A percentile compares a stretch with the other conserved stretches of the same genome.
These are phyloP conservation scores for Chenopodium suecicum DNA, from an alignment of 148 eudicot species.

Conservation along the genomic window DNA sequence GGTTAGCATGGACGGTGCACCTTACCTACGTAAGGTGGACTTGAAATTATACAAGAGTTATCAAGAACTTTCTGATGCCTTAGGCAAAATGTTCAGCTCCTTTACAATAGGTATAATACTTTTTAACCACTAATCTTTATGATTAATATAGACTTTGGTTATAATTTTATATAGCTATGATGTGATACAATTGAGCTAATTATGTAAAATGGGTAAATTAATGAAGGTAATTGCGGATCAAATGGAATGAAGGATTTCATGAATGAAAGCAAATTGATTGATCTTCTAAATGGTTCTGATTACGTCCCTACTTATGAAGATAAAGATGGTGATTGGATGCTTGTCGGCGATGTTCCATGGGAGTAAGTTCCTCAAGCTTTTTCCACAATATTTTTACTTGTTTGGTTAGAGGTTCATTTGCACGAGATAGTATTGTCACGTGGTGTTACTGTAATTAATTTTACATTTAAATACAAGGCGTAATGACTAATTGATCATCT, in stretches of 20 bases:
- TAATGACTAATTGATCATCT: neutral
- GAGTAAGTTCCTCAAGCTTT: conserved; percentile 36
- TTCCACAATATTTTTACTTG: neutral
- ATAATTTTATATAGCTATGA: neutral
- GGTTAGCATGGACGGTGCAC: conserved; percentile 64
- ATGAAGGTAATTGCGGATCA: conserved; percentile 41
- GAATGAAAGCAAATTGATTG: conserved; percentile 48
- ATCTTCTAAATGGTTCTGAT: conserved; percentile 51
- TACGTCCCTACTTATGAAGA: conserved; percentile 58
- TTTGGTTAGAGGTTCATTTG: neutral
- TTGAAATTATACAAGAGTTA: conserved; percentile 54
- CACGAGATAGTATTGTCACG: neutral
- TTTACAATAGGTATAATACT: conserved; percentile 47
- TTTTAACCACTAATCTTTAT: neutral
- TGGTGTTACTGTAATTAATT: neutral
- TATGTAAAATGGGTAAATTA: neutral
- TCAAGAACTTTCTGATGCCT: conserved; percentile 51
- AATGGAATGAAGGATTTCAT: conserved; percentile 41
- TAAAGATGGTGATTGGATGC: conserved; percentile 69
- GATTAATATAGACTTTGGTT: neutral
- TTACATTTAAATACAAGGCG: neutral
- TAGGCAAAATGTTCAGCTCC: conserved; percentile 61
- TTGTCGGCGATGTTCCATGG: conserved; percentile 66
- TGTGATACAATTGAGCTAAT: neutral
- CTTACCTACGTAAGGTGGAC: conserved; percentile 63